These are phyloP conservation scores for Lentinula sp. DNA, from an alignment of 768 basidiomycete genomes.

Conservation along the genomic window DNA sequence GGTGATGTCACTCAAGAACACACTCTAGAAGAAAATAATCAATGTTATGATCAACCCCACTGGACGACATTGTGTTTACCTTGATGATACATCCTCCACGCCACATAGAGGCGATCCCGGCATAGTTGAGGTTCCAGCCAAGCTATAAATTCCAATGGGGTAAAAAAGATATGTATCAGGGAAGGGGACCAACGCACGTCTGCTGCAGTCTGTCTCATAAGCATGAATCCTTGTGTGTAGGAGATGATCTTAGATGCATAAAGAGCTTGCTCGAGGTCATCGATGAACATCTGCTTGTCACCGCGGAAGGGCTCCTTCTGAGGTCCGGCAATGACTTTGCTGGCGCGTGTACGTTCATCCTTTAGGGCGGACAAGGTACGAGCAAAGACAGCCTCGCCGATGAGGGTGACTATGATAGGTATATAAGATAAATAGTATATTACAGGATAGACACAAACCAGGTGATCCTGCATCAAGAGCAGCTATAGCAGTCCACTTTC, in stretches of 20 bases:
- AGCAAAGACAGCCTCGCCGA: conserved; percentile 99
- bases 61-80: conserved; percentile 27
- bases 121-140: conserved; percentile 92
- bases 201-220: conserved; percentile 97
- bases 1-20: conserved; percentile 93
- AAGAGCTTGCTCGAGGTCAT: conserved; percentile 97
- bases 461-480: conserved; percentile 90
- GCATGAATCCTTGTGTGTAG: conserved; percentile 99
- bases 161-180: background rate
- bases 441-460: conserved; percentile 38
- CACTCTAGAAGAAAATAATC: conserved; percentile 44
- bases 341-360: conserved; percentile 89
- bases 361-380: conserved; percentile 97
- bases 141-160: conserved; percentile 31
- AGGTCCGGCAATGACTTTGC: conserved; percentile 86
- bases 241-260: conserved; percentile 99
- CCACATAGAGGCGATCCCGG: conserved; percentile 99
- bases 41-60: conserved; percentile 9
- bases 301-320: conserved; percentile 92
- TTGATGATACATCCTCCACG: conserved; percentile 99
- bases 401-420: conserved; percentile 75
- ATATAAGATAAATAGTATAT: conserved; percentile 2
- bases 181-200: conserved; percentile 41
- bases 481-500: conserved; percentile 98
- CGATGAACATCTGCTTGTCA: conserved; percentile 98